A percentile compares a stretch with the other conserved stretches of the same genome.
phyloP scores from a whole-genome alignment of 257 asterid species.

The Paraleonurus japonicus region DNA sequence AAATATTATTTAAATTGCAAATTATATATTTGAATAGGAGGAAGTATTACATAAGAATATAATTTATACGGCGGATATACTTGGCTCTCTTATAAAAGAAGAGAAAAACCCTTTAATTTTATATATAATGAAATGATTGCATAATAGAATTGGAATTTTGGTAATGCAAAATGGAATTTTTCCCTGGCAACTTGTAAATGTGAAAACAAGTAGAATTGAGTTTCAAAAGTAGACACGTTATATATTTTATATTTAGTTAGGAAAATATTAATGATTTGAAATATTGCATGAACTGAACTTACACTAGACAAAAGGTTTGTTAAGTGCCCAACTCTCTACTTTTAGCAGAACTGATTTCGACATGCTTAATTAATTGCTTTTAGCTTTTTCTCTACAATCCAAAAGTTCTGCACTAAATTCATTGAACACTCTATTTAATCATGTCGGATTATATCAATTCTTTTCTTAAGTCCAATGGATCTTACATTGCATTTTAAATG shows the following conservation, averaged over 20 bases:
- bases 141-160: not conserved
- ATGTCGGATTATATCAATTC: not conserved
- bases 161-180: not conserved
- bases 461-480: not conserved
- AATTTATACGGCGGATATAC: too few species aligned
- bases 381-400: not conserved
- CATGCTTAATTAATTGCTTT: constrained; percentile 16
- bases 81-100: too few species aligned
- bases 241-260: not conserved
- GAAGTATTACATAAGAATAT: too few species aligned
- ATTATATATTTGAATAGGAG: too few species aligned
- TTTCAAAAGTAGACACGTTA: not conserved
- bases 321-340: constrained; percentile 23
- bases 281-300: constrained; percentile 23
- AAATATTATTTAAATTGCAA: too few species aligned
- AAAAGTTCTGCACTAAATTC: constrained; percentile 28
- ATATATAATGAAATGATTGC: too few species aligned
- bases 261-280: not conserved
- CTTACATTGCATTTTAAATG: too few species aligned
- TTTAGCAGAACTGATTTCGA: constrained; percentile 19
- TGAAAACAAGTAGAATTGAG: not conserved
- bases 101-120: not conserved
- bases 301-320: constrained; percentile 35
- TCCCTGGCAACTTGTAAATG: not conserved
- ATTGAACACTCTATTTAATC: constrained; percentile 20